A percentile compares a stretch with the other conserved stretches of the same genome.
These are phyloP conservation scores for Trypanosoma theileri DNA, from an alignment of 208 protist species.

Conservation along the genomic window DNA sequence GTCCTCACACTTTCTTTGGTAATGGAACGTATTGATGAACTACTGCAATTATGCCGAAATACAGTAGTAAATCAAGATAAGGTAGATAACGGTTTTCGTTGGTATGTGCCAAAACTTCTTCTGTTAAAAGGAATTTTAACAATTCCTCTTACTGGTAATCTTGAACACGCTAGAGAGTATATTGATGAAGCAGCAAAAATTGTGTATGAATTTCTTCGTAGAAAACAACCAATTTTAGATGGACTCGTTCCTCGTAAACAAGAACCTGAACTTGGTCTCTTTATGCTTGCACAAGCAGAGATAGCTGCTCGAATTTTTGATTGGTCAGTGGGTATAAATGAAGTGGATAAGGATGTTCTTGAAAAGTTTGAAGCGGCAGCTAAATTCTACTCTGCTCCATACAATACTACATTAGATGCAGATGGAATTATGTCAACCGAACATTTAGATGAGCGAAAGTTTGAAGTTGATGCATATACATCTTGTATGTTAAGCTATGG, in stretches of 20 bases:
- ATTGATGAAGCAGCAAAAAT: constrained; percentile 54
- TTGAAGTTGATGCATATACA: constrained; percentile 62
- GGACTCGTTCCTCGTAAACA: constrained; percentile 44
- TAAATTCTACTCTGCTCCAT: constrained; percentile 67
- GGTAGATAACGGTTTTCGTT: constrained; percentile 45
- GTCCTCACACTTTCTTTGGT: constrained; percentile 55
- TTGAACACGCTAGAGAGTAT: constrained; percentile 43
- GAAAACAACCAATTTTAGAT: constrained; percentile 51
- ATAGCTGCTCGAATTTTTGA: constrained; percentile 66
- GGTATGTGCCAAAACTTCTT: constrained; percentile 71
- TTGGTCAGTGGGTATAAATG: constrained; percentile 43
- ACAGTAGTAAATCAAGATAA: constrained; percentile 37
- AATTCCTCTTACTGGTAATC: constrained; percentile 73
- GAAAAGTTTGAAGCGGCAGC: constrained; percentile 47
- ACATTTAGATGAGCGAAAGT: constrained; percentile 36
- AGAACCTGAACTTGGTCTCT: constrained; percentile 75
- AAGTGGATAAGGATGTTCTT: constrained; percentile 45
- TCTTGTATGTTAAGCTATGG: constrained; percentile 65
- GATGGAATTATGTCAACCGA: constrained; percentile 76
- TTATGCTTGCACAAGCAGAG: constrained; percentile 65
- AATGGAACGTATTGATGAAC: constrained; percentile 68
- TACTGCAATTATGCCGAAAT: constrained; percentile 40
- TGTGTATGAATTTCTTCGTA: constrained; percentile 46
- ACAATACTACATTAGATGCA: constrained; percentile 56
- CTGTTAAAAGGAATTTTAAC: constrained; percentile 68